phyloP scores from a whole-genome alignment of 192 early-diverging fungal species.

The Coemansia sp. region DNA sequence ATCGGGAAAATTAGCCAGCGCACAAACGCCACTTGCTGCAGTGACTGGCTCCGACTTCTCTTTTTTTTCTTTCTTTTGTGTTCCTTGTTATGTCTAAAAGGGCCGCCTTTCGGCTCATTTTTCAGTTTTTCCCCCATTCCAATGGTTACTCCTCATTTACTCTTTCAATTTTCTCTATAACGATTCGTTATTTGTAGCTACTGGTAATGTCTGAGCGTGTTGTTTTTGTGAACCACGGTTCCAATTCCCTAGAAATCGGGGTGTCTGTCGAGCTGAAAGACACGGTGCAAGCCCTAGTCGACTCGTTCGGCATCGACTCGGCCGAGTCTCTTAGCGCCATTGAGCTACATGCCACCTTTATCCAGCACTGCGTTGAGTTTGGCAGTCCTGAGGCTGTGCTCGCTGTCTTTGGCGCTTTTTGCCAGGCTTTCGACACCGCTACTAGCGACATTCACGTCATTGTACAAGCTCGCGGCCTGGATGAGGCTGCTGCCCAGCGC shows the following conservation, averaged over 20 bases:
- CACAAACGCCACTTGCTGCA: background rate
- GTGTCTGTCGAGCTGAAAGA: background rate
- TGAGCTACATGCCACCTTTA: slow-evolving; percentile 18
- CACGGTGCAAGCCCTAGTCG: background rate
- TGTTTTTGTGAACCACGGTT: background rate
- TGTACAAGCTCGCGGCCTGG: slow-evolving; percentile 10
- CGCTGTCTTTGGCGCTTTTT: slow-evolving; percentile 15
- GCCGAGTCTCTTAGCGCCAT: background rate
- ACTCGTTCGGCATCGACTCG: background rate
- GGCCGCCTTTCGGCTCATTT: background rate
- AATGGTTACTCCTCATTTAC: background rate
- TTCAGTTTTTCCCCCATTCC: too few species aligned
- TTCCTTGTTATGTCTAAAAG: background rate
- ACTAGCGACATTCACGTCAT: slow-evolving; percentile 24
- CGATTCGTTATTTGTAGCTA: background rate
- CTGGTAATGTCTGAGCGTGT: background rate
- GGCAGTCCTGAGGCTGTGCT: slow-evolving; percentile 7
- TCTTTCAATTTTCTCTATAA: background rate
- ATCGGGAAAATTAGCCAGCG: background rate
- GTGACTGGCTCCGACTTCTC: background rate
- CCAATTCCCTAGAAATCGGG: background rate
- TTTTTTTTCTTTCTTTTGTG: too few species aligned
- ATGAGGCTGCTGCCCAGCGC: slow-evolving; percentile 11
- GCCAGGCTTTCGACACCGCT: background rate
- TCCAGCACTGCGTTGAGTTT: slow-evolving; percentile 15